These are phyloP conservation scores for Botrytis squamosa DNA, from an alignment of 2,329 filamentous ascomycete genomes.

Conservation along the genomic window DNA sequence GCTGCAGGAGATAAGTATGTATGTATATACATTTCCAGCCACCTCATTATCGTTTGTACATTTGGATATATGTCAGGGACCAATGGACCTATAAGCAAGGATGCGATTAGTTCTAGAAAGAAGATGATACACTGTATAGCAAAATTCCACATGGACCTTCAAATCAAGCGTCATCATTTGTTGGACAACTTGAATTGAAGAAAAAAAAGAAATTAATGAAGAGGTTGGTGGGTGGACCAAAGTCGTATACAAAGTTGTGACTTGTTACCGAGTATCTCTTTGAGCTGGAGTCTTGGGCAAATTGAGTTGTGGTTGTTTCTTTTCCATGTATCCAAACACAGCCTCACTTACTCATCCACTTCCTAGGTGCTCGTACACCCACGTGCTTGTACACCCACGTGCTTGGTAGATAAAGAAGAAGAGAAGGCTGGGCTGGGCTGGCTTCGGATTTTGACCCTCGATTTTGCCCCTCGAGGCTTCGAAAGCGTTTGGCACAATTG, in stretches of 20 bases:
- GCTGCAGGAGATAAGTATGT: conserved; percentile 6
- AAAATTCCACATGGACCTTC: neutral
- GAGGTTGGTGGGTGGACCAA: conserved; percentile 20
- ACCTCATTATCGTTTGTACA: conserved; percentile 12
- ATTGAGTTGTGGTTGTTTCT: neutral
- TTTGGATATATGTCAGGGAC: neutral
- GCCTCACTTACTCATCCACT: neutral
- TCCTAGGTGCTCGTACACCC: neutral
- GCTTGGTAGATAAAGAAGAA: neutral
- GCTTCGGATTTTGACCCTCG: neutral
- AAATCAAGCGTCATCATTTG: conserved; percentile 6
- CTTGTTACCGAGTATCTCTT: conserved; percentile 2
- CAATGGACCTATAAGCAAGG: neutral
- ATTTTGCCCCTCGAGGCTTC: neutral
- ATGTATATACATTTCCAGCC: conserved; percentile 15
- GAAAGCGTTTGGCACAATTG: neutral
- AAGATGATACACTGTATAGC: conserved; percentile 8
- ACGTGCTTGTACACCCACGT: too few species aligned
- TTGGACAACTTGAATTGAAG: neutral
- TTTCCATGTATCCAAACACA: neutral
- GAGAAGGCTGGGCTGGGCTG: neutral
- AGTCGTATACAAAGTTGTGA: neutral
- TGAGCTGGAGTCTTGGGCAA: neutral
- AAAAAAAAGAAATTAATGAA: conserved; percentile 20
- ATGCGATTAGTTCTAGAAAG: conserved; percentile 11